Conservation (phyloP, 192 early-diverging fungal species). For the Coemansia sp. region DNA sequence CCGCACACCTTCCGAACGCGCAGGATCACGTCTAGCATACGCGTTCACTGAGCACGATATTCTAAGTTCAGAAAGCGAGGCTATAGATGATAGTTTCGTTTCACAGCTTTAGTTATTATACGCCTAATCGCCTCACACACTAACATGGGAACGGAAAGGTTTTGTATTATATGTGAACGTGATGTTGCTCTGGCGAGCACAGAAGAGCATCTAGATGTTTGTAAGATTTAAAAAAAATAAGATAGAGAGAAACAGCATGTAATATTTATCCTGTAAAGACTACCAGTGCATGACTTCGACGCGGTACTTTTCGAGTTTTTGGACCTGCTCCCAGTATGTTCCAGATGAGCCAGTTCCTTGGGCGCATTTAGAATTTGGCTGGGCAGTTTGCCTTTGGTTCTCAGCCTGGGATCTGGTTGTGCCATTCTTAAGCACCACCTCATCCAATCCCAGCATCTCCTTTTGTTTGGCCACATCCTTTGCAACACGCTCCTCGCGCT, state of each 20-base stretch:
- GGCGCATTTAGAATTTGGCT: conserved; percentile 41
- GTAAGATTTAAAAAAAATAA: neutral
- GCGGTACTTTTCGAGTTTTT: conserved; percentile 54
- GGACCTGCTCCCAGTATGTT: conserved; percentile 52
- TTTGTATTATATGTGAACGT: too few species aligned
- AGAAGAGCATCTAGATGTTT: too few species aligned
- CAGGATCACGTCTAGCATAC: conserved; percentile 32
- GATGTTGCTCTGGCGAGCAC: too few species aligned
- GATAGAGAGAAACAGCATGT: neutral
- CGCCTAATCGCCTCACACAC: too few species aligned
- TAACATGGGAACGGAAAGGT: too few species aligned
- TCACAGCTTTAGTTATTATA: neutral
- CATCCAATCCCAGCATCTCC: conserved; percentile 49
- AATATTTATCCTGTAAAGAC: neutral
- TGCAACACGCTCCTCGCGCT: conserved; percentile 40
- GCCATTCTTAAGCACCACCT: conserved; percentile 51
- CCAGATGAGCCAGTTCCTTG: conserved; percentile 45
- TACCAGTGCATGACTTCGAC: conserved; percentile 56
- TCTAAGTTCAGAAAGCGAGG: conserved; percentile 39
- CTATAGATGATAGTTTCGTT: conserved; percentile 7
- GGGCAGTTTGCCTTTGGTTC: conserved; percentile 18
- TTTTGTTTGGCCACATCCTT: conserved; percentile 40
- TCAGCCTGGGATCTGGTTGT: conserved; percentile 49
- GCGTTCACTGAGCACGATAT: conserved; percentile 36
- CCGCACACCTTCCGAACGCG: conserved; percentile 14